phyloP scores from a whole-genome alignment of 2,329 filamentous ascomycete genomes.

The Fusarium phyllophilum region DNA sequence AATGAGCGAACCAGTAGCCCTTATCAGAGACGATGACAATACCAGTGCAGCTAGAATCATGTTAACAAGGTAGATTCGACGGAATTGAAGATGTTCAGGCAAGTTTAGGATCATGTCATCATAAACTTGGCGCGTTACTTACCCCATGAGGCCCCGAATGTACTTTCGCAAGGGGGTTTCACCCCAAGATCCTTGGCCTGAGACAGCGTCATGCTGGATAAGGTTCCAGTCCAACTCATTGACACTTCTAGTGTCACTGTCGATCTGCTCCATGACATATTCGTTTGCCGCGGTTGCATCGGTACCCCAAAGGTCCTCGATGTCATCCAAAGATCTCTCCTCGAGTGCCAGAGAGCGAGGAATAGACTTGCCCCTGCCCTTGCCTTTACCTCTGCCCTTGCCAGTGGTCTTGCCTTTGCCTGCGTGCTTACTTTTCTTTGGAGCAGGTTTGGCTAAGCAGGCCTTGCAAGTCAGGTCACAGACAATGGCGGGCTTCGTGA shows the following conservation, averaged over 20 bases:
- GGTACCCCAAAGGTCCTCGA: neutral
- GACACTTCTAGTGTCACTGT: neutral
- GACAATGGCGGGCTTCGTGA: neutral
- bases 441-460: neutral
- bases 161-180: neutral
- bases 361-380: neutral
- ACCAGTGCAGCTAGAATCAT: neutral
- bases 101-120: neutral
- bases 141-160: neutral
- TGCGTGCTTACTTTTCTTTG: neutral
- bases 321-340: neutral
- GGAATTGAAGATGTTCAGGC: neutral
- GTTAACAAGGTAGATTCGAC: too few species aligned
- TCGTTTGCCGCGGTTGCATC: neutral
- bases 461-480: neutral
- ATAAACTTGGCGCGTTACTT: neutral
- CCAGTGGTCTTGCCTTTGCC: neutral
- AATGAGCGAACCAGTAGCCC: neutral
- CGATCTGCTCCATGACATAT: neutral
- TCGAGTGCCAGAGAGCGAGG: neutral
- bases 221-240: neutral
- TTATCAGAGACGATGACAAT: neutral
- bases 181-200: neutral
- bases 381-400: neutral
- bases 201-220: neutral